Evolutionary conservation across 371 early-diverging fungal species (phyloP), one percentile per base, ranked within the genome.

Genomic region (Smittium culicis): DNA sequence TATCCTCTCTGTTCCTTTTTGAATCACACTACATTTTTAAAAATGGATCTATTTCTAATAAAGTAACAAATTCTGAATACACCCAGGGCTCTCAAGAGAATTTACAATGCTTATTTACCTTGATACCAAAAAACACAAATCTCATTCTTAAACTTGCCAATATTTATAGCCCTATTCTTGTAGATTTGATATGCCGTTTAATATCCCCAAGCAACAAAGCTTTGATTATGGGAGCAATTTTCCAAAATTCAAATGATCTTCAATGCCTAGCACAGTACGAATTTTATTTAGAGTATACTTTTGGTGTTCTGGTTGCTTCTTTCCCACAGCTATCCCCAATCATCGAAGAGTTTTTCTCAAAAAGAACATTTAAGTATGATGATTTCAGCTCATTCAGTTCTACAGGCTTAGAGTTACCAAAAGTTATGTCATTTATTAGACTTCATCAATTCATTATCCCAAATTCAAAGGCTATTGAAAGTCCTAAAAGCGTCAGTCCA

Each of bases 111-210:
- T n/a, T 31, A 5, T 31, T 33, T 24, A 35, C 16, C 14, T 35
- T 31, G 0, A 60, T 54, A 32, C 69, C 70, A 70, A 1, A 68
- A 1, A 77, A 76, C 14, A 73, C 76, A 17, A 58, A 25, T 63
- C 66, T 76, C 35, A 74, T 79, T 1, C 16, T 63, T 14, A 28
- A 71, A 45, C 77, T 89, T 45, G 80, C 86, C 5, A 69, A 75
- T 35, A 72, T 81, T 16, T 89, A 85, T 69, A 79, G 94, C 54
- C 89, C 92, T 25, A 77, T 93, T 33, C 78, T 89, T 11, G 81
- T 92, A 56, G 94, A 93, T 67, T 81, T 93, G 55, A 81, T 83
- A 1, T 87, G 88, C 32, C 85, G 94, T 33, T 88, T 88, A 88
- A 79, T 81, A n/a, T 72, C 76, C 16, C 77, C 82, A 20, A 81